A percentile compares a stretch with the other conserved stretches of the same genome.
Evolutionary conservation across 1,284 basidiomycete genomes (phyloP).

Genomic region (Coniferiporia weirii): DNA sequence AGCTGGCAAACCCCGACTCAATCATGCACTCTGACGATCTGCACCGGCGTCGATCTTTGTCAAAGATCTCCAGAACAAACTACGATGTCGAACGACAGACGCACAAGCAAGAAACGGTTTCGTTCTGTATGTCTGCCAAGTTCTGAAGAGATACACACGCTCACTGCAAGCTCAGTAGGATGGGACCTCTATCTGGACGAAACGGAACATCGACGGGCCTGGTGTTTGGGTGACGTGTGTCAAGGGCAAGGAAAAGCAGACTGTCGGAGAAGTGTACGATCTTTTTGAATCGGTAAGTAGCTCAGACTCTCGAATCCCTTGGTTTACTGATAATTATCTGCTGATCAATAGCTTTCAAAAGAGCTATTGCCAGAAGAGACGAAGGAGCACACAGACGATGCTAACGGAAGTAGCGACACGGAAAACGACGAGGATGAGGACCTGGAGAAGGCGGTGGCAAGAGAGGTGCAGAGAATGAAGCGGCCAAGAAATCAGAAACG

Average conservation of each 20-base stretch:
- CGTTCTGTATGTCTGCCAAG: constrained; percentile 9
- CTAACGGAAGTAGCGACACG: constrained; percentile 31
- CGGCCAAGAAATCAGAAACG: constrained; percentile 53
- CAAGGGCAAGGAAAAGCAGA: constrained; percentile 74
- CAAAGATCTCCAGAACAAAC: neutral
- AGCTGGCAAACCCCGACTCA: too few relatives aligned
- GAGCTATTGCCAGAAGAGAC: constrained; percentile 58
- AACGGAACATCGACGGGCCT: constrained; percentile 57
- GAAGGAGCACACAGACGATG: constrained; percentile 23
- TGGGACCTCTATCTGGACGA: constrained; percentile 15
- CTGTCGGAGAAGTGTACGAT: constrained; percentile 70
- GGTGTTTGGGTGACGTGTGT: constrained; percentile 79
- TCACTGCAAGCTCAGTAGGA: constrained; percentile 11
- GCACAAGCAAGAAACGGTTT: constrained; percentile 8
- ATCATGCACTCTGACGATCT: neutral
- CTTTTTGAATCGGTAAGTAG: constrained; percentile 67
- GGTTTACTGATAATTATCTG: constrained; percentile 4
- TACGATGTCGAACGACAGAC: constrained; percentile 1
- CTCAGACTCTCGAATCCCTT: neutral
- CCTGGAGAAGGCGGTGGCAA: constrained; percentile 65
- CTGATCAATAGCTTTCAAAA: constrained; percentile 47
- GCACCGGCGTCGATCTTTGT: neutral
- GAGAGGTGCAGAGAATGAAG: constrained; percentile 66
- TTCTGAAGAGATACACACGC: neutral
- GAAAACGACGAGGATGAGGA: constrained; percentile 29